Base-by-base conservation (phyloP, 2,329 filamentous ascomycete genomes). In the Dothideomycetes sp. region DNA sequence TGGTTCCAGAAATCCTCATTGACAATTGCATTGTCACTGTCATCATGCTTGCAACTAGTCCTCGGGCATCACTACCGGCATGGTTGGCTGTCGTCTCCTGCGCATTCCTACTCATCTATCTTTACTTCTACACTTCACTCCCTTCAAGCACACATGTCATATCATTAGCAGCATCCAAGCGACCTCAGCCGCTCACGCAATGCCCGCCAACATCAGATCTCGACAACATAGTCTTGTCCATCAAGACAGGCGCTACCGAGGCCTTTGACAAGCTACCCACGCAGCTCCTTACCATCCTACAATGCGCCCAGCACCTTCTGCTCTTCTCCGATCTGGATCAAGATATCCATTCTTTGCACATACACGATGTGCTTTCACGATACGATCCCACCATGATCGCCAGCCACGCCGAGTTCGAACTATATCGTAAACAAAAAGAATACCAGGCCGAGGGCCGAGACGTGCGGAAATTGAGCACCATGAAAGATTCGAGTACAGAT, bases 311-410 rank as follows among this genome's bases (percentile, higher is more conserved):
- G 22, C 60, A 75, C 53, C 71, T 68, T 38, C 64, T 69, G 36
- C 69, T 79, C 50, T 76, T 74, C 57, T 78, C 74, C 45, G 75
- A 78, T 54, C 71, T 71, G 40, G 65, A 68, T 18, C 67, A 73
- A 53, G 55, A 64, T 7, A 67, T 77, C 33, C 60, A 65, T 9
- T 71, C 72, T 20, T 61, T 69, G 30, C 60, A 61, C 12, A 56
- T 74, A 22, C 56, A 73, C 51, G 69, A 76, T 53, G 69, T 65
- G 16, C 61, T 76, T 6, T 60, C 61, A 13, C 58, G 61, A 13
- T 61, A 74, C 39, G 27, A 33, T 16, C 24, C 38, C 10, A 33
- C 37, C 15, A 20, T 41, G 7, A 33, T 45, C 13, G 25, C 29
- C 8, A 32, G 31, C 7, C 42, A 53, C 31, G 13, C 39, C 9